A percentile compares a stretch with the other conserved stretches of the same genome.
These are phyloP conservation scores for Euphorbia celastroides DNA, from an alignment of 441 rosid species.

Conservation along the genomic window DNA sequence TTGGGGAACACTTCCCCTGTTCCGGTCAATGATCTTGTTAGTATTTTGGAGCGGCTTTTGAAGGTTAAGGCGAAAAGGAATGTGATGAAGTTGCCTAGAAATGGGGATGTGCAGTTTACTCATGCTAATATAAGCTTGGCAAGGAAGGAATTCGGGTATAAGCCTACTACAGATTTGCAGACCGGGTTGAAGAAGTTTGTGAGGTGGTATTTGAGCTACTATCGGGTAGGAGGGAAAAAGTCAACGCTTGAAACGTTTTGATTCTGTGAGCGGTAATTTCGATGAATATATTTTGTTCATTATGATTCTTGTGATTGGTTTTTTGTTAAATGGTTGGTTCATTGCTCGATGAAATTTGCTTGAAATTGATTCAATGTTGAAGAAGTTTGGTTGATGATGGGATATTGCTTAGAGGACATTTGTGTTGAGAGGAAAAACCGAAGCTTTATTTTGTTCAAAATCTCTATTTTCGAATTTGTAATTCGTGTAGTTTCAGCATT, in stretches of 20 bases:
- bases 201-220: slow-evolving; percentile 81
- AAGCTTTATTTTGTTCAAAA: slow-evolving; percentile 21
- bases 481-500: slow-evolving; percentile 43
- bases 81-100: slow-evolving; percentile 72
- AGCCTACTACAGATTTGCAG: slow-evolving; percentile 85
- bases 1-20: slow-evolving; percentile 96
- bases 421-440: slow-evolving; percentile 30
- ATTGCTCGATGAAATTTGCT: slow-evolving; percentile 25
- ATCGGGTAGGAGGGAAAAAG: slow-evolving; percentile 50
- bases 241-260: slow-evolving; percentile 41
- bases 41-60: slow-evolving; percentile 74
- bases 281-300: slow-evolving; percentile 33
- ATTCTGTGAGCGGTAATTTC: slow-evolving; percentile 28
- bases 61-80: slow-evolving; percentile 84
- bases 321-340: slow-evolving; percentile 21
- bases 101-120: slow-evolving; percentile 90
- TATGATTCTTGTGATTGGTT: slow-evolving; percentile 53
- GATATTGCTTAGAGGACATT: slow-evolving; percentile 16
- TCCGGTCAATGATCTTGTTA: slow-evolving; percentile 77
- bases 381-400: slow-evolving; percentile 35
- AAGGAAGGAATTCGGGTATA: slow-evolving; percentile 73
- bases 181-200: slow-evolving; percentile 94
- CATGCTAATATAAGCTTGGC: slow-evolving; percentile 96
- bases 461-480: slow-evolving; percentile 31
- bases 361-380: slow-evolving; percentile 31